Conservation (phyloP, 345 rosid genomes). For the Laguncularia racemosa region DNA sequence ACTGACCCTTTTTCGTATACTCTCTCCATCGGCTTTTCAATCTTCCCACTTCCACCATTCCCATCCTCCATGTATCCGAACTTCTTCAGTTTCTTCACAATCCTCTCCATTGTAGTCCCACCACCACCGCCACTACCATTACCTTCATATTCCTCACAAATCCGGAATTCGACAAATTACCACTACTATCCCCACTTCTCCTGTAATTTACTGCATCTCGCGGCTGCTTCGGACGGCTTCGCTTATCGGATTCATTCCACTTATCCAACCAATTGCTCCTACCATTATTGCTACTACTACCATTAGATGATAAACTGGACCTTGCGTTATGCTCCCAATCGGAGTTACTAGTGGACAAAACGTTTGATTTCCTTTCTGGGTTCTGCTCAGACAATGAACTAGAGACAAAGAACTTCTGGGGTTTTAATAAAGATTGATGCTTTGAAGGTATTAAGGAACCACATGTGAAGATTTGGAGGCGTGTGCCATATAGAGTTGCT, state of each 20-base stretch:
- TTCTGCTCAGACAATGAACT: slow-evolving; percentile 14
- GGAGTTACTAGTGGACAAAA: slow-evolving; percentile 13
- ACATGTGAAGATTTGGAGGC: slow-evolving; percentile 33
- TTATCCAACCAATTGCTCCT: slow-evolving; percentile 39
- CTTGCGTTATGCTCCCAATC: slow-evolving; percentile 3
- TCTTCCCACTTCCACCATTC: slow-evolving; percentile 27
- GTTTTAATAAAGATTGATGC: slow-evolving; percentile 5
- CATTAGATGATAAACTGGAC: not conserved
- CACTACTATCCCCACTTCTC: slow-evolving; percentile 13
- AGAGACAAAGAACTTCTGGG: slow-evolving; percentile 11
- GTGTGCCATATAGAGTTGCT: slow-evolving; percentile 34
- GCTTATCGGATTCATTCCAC: slow-evolving; percentile 44
- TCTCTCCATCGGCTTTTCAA: slow-evolving; percentile 29
- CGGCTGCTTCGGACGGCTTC: slow-evolving; percentile 33
- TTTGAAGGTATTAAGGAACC: slow-evolving; percentile 26
- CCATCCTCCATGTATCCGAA: slow-evolving; percentile 52
- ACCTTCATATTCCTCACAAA: slow-evolving; percentile 16
- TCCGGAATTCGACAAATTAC: slow-evolving; percentile 22
- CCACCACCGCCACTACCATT: slow-evolving; percentile 21
- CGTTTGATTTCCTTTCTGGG: slow-evolving; percentile 21
- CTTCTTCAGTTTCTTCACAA: slow-evolving; percentile 73
- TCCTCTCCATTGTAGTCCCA: slow-evolving; percentile 68
- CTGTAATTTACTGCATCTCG: slow-evolving; percentile 38
- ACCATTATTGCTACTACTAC: slow-evolving; percentile 7
- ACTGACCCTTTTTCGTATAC: slow-evolving; percentile 64